Evolutionary conservation across 2,329 filamentous ascomycete genomes (phyloP), one percentile per base, ranked within the genome.

Genomic region (Aulographum hederae): DNA sequence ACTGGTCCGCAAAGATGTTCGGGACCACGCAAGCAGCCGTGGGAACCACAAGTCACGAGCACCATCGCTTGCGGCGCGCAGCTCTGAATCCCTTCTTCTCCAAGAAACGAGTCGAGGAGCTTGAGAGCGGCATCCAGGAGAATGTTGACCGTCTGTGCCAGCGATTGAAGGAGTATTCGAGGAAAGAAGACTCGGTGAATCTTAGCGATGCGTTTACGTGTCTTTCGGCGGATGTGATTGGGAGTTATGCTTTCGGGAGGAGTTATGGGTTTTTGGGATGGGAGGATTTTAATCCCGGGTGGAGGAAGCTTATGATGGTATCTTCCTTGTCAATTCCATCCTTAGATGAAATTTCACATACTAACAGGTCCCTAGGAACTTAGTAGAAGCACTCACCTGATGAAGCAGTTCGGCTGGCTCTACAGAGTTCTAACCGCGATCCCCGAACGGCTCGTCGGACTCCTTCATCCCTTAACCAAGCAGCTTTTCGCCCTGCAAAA

Each of bases 61-160:
- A 50, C 13, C 52, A 56, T 37, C 46, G 46, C 13, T 27, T 38
- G 8, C 43, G 51, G 17, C 44, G 46, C 26, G 40, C 38, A 4
- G 44, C 52, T 2, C 33, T 55, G 11, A 47, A 43, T 33, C 46
- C 44, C 6, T 55, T 52, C 42, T 54, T 56, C 36, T 53, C 50
- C 8, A 43, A 43, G 32, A 26, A 36, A 4, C 31, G 36, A 5
- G 39, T 48, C 18, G 32, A 23, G 0, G 23, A 27, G 3, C 30
- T 48, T 2, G 43, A 47, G 26, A 38, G 41, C 2, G 21, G 39
- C 14, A 43, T 50, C 13, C 34, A 36, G 4, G 32, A 21, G 14
- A 21, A 32, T 13, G 27, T 30, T n/a, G 32, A 38, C 10, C 21
- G 26, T 20, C 30, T 39, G 5, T 34, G 31, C 25, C 10, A 30